Evolutionary conservation across 2,329 filamentous ascomycete genomes (phyloP).

Genomic region (Chalara sp.): DNA sequence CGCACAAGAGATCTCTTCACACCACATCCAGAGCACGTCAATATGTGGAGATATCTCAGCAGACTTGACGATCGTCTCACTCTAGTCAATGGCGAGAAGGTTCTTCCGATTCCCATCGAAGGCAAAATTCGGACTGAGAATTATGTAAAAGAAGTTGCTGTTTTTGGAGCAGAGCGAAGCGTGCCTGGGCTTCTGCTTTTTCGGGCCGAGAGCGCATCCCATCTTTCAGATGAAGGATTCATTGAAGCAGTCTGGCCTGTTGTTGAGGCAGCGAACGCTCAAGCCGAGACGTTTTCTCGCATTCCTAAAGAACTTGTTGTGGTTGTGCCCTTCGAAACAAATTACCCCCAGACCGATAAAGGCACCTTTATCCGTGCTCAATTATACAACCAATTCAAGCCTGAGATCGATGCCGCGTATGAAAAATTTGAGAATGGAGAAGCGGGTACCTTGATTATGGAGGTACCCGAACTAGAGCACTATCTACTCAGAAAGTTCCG

Average conservation of each 20-base stretch:
- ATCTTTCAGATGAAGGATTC: conserved; percentile 36
- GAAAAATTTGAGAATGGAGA: conserved; percentile 19
- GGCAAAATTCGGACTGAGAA: conserved; percentile 43
- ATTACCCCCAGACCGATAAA: conserved; percentile 44
- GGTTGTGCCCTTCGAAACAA: conserved; percentile 34
- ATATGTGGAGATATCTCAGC: conserved; percentile 37
- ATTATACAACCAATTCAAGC: conserved; percentile 37
- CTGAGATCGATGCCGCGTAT: conserved; percentile 35
- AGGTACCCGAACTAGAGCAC: conserved; percentile 22
- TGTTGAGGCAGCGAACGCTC: conserved; percentile 42
- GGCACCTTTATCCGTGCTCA: conserved; percentile 44
- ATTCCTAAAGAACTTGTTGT: conserved; percentile 45
- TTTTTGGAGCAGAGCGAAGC: conserved; percentile 46
- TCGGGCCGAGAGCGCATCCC: conserved; percentile 34
- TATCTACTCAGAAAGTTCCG: conserved; percentile 22
- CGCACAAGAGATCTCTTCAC: conserved; percentile 36
- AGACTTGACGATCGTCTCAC: conserved; percentile 38
- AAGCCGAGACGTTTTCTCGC: conserved; percentile 42
- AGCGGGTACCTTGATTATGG: conserved; percentile 12
- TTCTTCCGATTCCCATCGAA: conserved; percentile 40
- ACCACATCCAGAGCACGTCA: conserved; percentile 32
- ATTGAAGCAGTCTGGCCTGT: conserved; percentile 41
- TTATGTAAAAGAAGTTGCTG: conserved; percentile 46
- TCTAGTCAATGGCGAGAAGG: conserved; percentile 41
- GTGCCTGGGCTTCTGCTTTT: conserved; percentile 47